phyloP scores from a whole-genome alignment of 2,329 filamentous ascomycete species.

The Pseudohalonectria lignicola region DNA sequence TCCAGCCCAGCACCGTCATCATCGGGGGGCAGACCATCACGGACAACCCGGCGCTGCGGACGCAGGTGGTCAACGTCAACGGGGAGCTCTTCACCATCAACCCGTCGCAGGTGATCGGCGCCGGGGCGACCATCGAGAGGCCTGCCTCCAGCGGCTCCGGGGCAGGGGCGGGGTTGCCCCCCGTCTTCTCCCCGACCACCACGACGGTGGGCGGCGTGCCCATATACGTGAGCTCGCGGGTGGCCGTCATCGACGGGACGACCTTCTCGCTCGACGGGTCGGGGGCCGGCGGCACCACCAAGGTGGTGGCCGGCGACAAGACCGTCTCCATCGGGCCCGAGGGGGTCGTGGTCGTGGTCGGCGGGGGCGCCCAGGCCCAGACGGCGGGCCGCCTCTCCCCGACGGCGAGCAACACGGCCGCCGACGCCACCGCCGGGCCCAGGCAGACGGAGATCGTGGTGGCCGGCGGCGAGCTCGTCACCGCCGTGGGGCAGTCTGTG shows the following conservation, averaged over 20 bases:
- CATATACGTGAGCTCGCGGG: constrained; percentile 28
- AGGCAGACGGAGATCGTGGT: constrained; percentile 31
- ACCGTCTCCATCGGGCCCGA: constrained; percentile 18
- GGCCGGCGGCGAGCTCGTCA: constrained; percentile 29
- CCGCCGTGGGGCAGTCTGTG: constrained; percentile 32
- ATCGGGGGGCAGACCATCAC: constrained; percentile 34
- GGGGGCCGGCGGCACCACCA: constrained; percentile 21
- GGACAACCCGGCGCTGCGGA: constrained; percentile 12
- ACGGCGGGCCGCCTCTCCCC: constrained; percentile 27
- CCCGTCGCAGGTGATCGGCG: constrained; percentile 32
- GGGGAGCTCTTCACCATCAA: constrained; percentile 31
- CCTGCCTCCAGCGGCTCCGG: constrained; percentile 19
- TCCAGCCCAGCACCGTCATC: constrained; percentile 31
- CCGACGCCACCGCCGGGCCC: not conserved
- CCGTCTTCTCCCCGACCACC: constrained; percentile 21
- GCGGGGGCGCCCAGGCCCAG: constrained; percentile 14
- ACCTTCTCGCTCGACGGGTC: constrained; percentile 25
- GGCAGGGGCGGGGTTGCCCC: not conserved
- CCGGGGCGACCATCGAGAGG: constrained; percentile 30
- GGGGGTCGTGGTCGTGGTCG: constrained; percentile 21
- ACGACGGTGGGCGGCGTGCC: constrained; percentile 25
- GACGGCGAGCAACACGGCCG: constrained; percentile 11
- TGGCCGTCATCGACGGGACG: constrained; percentile 29
- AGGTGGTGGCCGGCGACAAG: constrained; percentile 19
- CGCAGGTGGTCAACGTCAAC: constrained; percentile 14